Conservation (phyloP, 495 filamentous ascomycete species). For the Tetracladium marchalianum region DNA sequence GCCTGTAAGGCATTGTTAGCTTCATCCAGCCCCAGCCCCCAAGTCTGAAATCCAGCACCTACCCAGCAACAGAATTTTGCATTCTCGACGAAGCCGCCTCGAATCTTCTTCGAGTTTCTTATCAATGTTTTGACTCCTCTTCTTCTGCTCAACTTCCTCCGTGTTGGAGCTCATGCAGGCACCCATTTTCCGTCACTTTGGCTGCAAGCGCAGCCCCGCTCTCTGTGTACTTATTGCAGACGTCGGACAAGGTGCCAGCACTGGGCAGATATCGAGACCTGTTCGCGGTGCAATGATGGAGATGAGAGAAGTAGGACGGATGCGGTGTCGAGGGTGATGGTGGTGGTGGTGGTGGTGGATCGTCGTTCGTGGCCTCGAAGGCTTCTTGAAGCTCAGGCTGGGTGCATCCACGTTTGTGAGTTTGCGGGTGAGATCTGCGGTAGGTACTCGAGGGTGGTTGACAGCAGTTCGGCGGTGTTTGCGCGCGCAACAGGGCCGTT, state of each 20-base stretch:
- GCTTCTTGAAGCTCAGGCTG: too few species aligned
- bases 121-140: conserved; percentile 89
- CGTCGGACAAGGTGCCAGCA: not conserved
- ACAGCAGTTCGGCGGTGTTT: too few species aligned
- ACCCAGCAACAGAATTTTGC: conserved; percentile 96
- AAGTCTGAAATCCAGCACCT: conserved; percentile 12
- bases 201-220: conserved; percentile 18
- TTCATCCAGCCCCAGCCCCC: not conserved
- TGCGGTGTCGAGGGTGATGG: too few species aligned
- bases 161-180: conserved; percentile 75
- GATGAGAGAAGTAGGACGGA: too few species aligned
- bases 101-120: conserved; percentile 87
- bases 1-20: conserved; percentile 40
- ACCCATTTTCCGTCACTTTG: conserved; percentile 54
- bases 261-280: too few species aligned
- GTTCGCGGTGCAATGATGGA: too few species aligned
- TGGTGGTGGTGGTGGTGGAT: too few species aligned
- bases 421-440: too few species aligned
- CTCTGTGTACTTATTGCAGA: conserved; percentile 4
- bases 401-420: too few species aligned
- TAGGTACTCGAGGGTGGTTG: too few species aligned
- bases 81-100: conserved; percentile 82
- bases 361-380: too few species aligned
- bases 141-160: conserved; percentile 83
- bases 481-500: too few species aligned